These are phyloP conservation scores for Lactarius psammicola DNA, from an alignment of 768 basidiomycete genomes.

Conservation along the genomic window DNA sequence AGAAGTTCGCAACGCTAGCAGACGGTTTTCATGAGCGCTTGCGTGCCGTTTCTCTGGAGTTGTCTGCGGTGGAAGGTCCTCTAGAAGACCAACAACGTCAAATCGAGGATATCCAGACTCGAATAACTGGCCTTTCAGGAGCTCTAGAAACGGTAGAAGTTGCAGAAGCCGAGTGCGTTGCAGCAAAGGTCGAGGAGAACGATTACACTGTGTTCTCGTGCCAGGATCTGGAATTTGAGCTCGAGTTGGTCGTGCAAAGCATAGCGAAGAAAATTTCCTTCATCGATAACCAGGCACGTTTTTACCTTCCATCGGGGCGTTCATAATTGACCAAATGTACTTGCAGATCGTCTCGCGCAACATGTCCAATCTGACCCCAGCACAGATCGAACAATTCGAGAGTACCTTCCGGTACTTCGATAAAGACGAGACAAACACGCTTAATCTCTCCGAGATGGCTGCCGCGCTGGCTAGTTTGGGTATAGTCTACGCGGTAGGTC, in stretches of 20 bases:
- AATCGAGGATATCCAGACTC: slow-evolving; percentile 60
- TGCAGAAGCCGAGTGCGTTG: slow-evolving; percentile 73
- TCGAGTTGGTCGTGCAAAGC: slow-evolving; percentile 75
- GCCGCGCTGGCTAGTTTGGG: slow-evolving; percentile 93
- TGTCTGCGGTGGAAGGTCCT: slow-evolving; percentile 73
- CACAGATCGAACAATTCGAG: slow-evolving; percentile 95
- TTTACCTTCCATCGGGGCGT: not conserved
- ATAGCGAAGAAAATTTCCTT: slow-evolving; percentile 91
- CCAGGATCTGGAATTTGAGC: slow-evolving; percentile 88
- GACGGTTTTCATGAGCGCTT: slow-evolving; percentile 73
- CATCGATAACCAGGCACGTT: slow-evolving; percentile 87
- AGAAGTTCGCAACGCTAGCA: slow-evolving; percentile 72
- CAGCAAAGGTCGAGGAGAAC: slow-evolving; percentile 95
- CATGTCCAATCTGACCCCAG: slow-evolving; percentile 92
- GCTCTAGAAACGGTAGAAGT: slow-evolving; percentile 50
- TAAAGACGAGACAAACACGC: slow-evolving; percentile 85
- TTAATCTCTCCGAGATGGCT: slow-evolving; percentile 82
- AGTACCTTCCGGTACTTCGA: slow-evolving; percentile 98
- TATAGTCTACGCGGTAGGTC: slow-evolving; percentile 79
- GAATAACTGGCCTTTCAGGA: slow-evolving; percentile 63
- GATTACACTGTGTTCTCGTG: slow-evolving; percentile 90
- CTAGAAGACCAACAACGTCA: slow-evolving; percentile 80
- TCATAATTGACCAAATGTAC: not conserved
- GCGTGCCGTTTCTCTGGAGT: slow-evolving; percentile 61
- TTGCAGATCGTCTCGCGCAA: slow-evolving; percentile 87